Evolutionary conservation across 108 stramenopile species (phyloP), one percentile per base, ranked within the genome.

Genomic region (Conticribra weissflogii): DNA sequence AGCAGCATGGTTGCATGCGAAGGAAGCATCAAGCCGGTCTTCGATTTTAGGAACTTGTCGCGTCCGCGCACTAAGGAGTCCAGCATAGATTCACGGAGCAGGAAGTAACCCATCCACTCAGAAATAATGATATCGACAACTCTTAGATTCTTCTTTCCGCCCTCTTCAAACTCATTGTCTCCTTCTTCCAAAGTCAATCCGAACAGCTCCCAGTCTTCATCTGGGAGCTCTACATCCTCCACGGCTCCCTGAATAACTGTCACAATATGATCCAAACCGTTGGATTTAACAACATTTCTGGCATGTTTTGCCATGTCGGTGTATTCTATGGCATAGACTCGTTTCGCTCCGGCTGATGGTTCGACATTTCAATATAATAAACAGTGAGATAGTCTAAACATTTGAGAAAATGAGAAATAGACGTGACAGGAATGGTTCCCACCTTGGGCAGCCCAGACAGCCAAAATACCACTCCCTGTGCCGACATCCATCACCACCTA

Each of bases 101-200:
- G 81, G 63, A 99, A 97, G 87, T 99, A 99, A 21, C 98, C 98
- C 98, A 99, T 99, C 98, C 98, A 99, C 86, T 99, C 98, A 22
- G 89, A 92, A 23, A 99, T 82, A 36, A 99, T 97, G 66, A 99
- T 96, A 75, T 98, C 98, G 8, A 99, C 97, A 1, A 86, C 84
- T 29, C 61, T 25, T 45, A 88, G 84, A 34, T 83, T 81, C 17
- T 84, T 65, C 23, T 64, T 63, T 31, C 60, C 71, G n/a, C n/a
- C n/a, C 17, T 68, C 62, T 8, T n/a, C 28, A 25, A 49, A 18
- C 24, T 72, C 52, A 23, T 58, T 66, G 58, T 84, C 78, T 4
- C 72, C 74, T 31, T 70, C 77, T 54, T 87, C 88, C 29, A 63
- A 41, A 24, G 79, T 66, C 61, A 94, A 81, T 28, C 76, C 72